These are phyloP conservation scores for Brassica carinata DNA, from an alignment of 345 rosid genomes.

Conservation along the genomic window DNA sequence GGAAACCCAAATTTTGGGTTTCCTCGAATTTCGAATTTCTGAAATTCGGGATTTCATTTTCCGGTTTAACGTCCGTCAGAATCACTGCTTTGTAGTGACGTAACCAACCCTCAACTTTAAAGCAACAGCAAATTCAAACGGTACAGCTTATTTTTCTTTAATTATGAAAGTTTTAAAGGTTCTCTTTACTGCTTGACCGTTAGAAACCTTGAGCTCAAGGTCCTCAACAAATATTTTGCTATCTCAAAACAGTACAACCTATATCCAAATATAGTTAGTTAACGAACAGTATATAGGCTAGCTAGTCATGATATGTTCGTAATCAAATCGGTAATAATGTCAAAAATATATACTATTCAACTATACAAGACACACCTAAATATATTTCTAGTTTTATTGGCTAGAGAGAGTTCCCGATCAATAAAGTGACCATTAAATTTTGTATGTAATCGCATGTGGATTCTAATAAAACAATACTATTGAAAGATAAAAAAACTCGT, in stretches of 20 bases:
- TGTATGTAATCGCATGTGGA: background rate
- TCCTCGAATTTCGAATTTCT: too few species aligned
- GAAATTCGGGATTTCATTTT: too few species aligned
- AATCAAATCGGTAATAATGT: background rate
- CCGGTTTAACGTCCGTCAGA: too few species aligned
- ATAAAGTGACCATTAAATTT: background rate
- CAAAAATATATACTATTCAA: background rate
- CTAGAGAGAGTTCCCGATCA: background rate
- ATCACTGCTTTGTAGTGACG: too few species aligned
- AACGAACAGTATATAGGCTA: background rate
- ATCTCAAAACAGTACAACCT: background rate
- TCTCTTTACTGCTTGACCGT: background rate
- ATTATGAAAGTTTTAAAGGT: background rate
- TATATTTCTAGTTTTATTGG: background rate
- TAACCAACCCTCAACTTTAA: background rate
- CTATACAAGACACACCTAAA: background rate
- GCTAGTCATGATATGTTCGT: background rate
- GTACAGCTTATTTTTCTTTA: background rate
- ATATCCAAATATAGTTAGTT: background rate
- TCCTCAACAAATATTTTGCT: background rate
- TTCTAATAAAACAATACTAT: background rate
- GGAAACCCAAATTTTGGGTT: too few species aligned
- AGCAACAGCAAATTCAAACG: background rate
- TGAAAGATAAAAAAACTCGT: constrained; percentile 19
- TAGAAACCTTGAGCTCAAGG: background rate